Evolutionary conservation across 2,329 filamentous ascomycete genomes (phyloP).

Genomic region (Botrytis paeoniae): DNA sequence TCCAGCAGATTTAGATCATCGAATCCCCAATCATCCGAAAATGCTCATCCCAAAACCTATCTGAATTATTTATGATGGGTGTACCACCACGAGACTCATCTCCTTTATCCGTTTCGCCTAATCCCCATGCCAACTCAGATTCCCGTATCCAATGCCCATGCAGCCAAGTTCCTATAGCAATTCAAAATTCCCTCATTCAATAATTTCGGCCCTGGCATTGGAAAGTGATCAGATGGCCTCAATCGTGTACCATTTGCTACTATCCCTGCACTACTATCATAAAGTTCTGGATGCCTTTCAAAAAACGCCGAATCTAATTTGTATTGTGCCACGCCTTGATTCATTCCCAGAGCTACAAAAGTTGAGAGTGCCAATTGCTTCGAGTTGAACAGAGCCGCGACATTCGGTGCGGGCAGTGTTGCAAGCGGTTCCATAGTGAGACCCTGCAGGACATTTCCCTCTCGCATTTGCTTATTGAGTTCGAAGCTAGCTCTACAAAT

Average conservation of each 20-base stretch:
- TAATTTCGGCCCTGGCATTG: background rate
- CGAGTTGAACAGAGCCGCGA: constrained; percentile 10
- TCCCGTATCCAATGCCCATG: background rate
- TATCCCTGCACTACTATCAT: background rate
- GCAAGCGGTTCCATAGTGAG: background rate
- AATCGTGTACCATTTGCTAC: constrained; percentile 8
- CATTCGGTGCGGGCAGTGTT: constrained; percentile 6
- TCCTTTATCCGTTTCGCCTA: background rate
- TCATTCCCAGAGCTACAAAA: constrained; percentile 1
- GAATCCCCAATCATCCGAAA: background rate
- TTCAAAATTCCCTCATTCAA: background rate
- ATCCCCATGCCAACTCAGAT: background rate
- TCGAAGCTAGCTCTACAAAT: constrained; percentile 10
- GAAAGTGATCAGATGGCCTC: background rate
- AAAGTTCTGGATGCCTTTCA: constrained; percentile 16
- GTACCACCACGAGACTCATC: background rate
- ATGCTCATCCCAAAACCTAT: background rate
- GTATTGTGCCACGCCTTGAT: constrained; percentile 1
- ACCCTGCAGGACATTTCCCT: background rate
- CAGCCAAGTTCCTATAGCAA: background rate
- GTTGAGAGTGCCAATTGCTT: background rate
- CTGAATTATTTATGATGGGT: background rate
- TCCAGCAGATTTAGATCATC: background rate
- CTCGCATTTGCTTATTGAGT: constrained; percentile 4
- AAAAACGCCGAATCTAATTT: constrained; percentile 15